These are phyloP conservation scores for Xylaria polymorpha DNA, from an alignment of 2,329 filamentous ascomycete species.

Conservation along the genomic window DNA sequence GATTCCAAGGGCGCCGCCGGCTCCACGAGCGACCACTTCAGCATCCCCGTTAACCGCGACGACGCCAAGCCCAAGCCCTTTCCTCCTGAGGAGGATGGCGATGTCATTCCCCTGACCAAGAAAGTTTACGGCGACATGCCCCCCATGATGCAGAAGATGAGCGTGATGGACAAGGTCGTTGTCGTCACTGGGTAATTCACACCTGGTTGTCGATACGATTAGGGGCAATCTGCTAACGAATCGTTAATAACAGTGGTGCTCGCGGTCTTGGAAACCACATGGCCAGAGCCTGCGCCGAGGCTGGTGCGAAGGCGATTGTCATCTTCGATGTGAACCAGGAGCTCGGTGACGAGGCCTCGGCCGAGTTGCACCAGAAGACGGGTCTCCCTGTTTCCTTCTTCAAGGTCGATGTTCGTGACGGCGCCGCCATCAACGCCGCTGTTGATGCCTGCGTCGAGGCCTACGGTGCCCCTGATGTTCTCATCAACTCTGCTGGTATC, in stretches of 20 bases:
- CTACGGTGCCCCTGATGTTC: slow-evolving; percentile 76
- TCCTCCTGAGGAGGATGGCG: slow-evolving; percentile 59
- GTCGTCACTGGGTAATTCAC: slow-evolving; percentile 73
- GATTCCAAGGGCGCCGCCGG: slow-evolving; percentile 59
- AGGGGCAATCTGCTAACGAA: slow-evolving; percentile 42
- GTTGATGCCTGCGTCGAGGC: slow-evolving; percentile 73
- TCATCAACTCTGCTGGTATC: slow-evolving; percentile 85
- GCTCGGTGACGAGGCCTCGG: slow-evolving; percentile 75
- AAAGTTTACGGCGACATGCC: slow-evolving; percentile 68
- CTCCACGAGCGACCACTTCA: slow-evolving; percentile 62
- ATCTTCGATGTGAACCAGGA: slow-evolving; percentile 84
- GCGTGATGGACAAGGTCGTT: slow-evolving; percentile 75
- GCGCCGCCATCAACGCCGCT: slow-evolving; percentile 74
- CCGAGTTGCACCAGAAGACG: slow-evolving; percentile 77
- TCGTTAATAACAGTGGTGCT: slow-evolving; percentile 66
- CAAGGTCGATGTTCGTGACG: slow-evolving; percentile 82
- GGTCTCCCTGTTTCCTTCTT: slow-evolving; percentile 80
- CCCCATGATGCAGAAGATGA: slow-evolving; percentile 75
- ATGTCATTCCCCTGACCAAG: slow-evolving; percentile 63
- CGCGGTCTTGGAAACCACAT: slow-evolving; percentile 83
- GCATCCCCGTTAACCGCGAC: slow-evolving; percentile 63
- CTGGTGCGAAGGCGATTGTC: slow-evolving; percentile 77
- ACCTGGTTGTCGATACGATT: not conserved
- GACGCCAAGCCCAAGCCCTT: slow-evolving; percentile 57
- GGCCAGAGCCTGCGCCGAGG: slow-evolving; percentile 81